phyloP scores from a whole-genome alignment of 1,139 yeast genomes.

The Lodderomyces pseudojiufengensis region DNA sequence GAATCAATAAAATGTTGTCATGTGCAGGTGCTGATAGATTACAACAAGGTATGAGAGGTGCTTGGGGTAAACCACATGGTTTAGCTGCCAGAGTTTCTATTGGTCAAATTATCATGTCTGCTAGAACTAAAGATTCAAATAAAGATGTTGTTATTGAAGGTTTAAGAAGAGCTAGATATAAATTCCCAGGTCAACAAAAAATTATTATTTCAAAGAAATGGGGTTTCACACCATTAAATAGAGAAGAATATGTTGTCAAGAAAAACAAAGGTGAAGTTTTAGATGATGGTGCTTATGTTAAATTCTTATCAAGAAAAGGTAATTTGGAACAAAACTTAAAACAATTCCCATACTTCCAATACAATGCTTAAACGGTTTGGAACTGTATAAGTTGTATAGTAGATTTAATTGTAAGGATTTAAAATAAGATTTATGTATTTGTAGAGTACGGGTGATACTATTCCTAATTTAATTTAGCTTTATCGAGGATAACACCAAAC shows the following conservation, averaged over 20 bases:
- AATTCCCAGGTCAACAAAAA: constrained; percentile 99
- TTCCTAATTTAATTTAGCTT: no score
- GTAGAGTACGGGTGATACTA: no score
- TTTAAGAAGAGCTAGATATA: constrained; percentile 99
- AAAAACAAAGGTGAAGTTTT: constrained; percentile 97
- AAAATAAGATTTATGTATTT: no score
- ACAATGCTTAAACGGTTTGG: constrained; percentile 47
- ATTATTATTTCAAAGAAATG: constrained; percentile 98
- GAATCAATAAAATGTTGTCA: constrained; percentile 99
- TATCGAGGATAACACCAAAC: no score
- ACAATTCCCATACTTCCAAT: constrained; percentile 92
- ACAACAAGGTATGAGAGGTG: constrained; percentile 99
- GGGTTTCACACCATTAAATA: constrained; percentile 99
- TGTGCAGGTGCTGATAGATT: constrained; percentile 99
- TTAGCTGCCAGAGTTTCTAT: constrained; percentile 98
- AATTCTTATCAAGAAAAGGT: constrained; percentile 97
- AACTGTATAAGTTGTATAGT: no score
- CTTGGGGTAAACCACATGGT: constrained; percentile 99
- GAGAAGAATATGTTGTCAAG: constrained; percentile 92
- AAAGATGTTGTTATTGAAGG: constrained; percentile 97
- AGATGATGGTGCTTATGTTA: constrained; percentile 99
- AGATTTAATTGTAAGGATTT: no score
- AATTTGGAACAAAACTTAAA: constrained; percentile 85
- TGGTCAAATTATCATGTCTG: constrained; percentile 97
- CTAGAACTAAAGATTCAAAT: constrained; percentile 97